These are phyloP conservation scores for Backusella australiensis DNA, from an alignment of 192 early-diverging fungal genomes.

Conservation along the genomic window DNA sequence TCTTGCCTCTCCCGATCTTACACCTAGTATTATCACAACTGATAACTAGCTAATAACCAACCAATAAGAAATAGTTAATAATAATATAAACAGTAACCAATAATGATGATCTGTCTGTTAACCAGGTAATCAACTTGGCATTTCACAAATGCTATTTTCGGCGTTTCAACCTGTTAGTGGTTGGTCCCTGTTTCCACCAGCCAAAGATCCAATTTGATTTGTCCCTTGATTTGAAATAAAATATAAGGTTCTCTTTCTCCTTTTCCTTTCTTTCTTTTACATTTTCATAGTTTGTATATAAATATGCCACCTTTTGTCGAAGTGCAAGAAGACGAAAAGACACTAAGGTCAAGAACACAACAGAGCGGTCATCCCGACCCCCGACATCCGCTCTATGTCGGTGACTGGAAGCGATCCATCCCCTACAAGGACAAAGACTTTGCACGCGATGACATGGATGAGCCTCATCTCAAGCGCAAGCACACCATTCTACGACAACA, in stretches of 20 bases:
- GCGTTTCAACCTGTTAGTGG: neutral
- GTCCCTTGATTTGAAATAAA: neutral
- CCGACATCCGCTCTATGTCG: constrained; percentile 77
- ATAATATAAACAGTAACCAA: no score
- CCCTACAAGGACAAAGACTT: constrained; percentile 70
- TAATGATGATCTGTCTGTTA: neutral
- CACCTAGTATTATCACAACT: no score
- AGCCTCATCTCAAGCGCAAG: constrained; percentile 92
- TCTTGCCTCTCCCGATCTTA: no score
- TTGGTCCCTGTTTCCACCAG: neutral
- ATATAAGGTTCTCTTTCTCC: neutral
- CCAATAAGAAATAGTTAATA: no score
- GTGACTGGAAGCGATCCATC: constrained; percentile 81
- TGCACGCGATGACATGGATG: constrained; percentile 86
- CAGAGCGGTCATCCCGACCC: constrained; percentile 44
- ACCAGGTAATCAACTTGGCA: neutral
- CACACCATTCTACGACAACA: constrained; percentile 82
- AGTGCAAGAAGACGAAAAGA: constrained; percentile 3
- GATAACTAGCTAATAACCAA: no score
- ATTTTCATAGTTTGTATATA: neutral
- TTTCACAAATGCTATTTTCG: neutral
- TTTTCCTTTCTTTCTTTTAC: neutral
- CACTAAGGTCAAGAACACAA: neutral
- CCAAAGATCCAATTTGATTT: neutral
- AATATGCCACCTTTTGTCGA: constrained; percentile 32